A percentile compares a stretch with the other conserved stretches of the same genome.
These are phyloP conservation scores for Leptodermis oblonga DNA, from an alignment of 257 asterid genomes.

Conservation along the genomic window DNA sequence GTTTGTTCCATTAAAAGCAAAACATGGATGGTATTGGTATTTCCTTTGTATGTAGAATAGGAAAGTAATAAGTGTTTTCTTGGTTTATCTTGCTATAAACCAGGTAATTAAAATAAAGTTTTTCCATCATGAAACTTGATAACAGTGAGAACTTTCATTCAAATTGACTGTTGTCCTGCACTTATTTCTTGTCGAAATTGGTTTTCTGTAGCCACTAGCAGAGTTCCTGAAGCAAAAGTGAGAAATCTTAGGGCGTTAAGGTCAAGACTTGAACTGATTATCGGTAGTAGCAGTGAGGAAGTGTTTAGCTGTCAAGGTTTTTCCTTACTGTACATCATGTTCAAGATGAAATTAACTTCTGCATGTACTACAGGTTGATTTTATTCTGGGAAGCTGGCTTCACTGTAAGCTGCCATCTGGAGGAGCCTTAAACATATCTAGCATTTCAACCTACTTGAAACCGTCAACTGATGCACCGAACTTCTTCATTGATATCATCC, in stretches of 20 bases:
- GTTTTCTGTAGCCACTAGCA: background rate
- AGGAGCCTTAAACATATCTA: conserved; percentile 63
- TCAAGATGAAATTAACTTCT: conserved; percentile 13
- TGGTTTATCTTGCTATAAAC: background rate
- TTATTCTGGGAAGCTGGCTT: conserved; percentile 74
- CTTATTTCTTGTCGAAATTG: background rate
- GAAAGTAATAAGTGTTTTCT: background rate
- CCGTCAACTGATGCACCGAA: conserved; percentile 80
- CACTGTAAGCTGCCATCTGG: conserved; percentile 82
- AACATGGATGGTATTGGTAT: background rate
- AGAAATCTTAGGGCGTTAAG: background rate
- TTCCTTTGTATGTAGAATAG: background rate
- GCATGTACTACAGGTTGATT: conserved; percentile 61
- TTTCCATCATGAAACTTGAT: background rate
- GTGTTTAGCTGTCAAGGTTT: background rate
- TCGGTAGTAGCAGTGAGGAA: background rate
- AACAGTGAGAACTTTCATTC: background rate
- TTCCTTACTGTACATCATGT: background rate
- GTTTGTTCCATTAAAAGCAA: background rate
- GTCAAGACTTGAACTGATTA: background rate
- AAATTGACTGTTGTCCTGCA: background rate
- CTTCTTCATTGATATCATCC: conserved; percentile 66
- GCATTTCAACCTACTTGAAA: conserved; percentile 64
- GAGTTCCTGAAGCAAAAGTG: background rate
- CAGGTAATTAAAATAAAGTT: background rate